phyloP scores from a whole-genome alignment of 352 stramenopile species.

The Hyaloperonospora brassicae region DNA sequence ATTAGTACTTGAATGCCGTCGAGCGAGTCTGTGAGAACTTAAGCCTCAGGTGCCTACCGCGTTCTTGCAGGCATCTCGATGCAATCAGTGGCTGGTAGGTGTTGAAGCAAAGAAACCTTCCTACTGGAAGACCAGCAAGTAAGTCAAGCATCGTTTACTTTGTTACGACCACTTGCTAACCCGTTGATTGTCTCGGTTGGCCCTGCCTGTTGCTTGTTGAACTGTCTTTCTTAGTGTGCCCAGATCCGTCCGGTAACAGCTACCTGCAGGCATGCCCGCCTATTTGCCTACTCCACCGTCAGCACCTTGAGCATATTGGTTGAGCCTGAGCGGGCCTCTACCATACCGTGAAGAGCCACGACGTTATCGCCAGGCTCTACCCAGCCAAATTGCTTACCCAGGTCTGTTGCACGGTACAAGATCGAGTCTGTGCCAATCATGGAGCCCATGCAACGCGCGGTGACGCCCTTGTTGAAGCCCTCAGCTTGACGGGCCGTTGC shows the following conservation, averaged over 20 bases:
- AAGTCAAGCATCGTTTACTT: too few relatives aligned
- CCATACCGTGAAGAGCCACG: constrained; percentile 85
- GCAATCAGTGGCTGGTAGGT: too few relatives aligned
- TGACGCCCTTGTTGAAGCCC: constrained; percentile 62
- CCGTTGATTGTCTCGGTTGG: too few relatives aligned
- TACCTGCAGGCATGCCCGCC: constrained; percentile 96
- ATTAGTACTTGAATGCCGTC: too few relatives aligned
- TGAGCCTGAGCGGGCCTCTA: constrained; percentile 80
- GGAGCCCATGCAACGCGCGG: constrained; percentile 62
- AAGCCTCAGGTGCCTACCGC: too few relatives aligned
- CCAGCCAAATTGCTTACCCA: constrained; percentile 84
- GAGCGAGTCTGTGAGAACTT: too few relatives aligned
- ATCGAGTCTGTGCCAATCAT: constrained; percentile 90
- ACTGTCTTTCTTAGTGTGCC: too few relatives aligned
- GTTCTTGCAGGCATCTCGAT: too few relatives aligned
- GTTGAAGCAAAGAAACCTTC: too few relatives aligned
- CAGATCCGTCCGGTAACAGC: constrained; percentile 43
- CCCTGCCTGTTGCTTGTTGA: too few relatives aligned
- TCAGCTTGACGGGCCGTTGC: constrained; percentile 58
- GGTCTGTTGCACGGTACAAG: constrained; percentile 78
- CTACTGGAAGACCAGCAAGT: too few relatives aligned
- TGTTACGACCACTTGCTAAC: too few relatives aligned
- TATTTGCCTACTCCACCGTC: constrained; percentile 59
- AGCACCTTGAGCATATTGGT: constrained; percentile 91
- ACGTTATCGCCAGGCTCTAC: constrained; percentile 83